Percentiles rank a stretch among this genome's conserved stretches.
These are phyloP conservation scores for Stropharia rugosoannulata DNA, from an alignment of 768 basidiomycete genomes.

Conservation along the genomic window DNA sequence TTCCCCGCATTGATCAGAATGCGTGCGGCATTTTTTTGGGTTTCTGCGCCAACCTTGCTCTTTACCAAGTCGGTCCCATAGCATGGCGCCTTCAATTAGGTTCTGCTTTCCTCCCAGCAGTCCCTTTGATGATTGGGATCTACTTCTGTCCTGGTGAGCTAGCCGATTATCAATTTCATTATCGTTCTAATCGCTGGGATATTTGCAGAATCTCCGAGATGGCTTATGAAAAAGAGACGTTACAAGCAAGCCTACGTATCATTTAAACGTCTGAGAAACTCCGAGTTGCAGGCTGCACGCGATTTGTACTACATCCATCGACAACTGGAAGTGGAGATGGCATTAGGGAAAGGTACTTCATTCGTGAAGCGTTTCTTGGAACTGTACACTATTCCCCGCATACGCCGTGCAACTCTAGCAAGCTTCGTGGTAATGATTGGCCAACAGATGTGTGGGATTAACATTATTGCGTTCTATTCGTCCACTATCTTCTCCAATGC, in stretches of 20 bases:
- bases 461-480: constrained; percentile 75
- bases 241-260: constrained; percentile 63
- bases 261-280: constrained; percentile 63
- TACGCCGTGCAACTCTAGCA: constrained; percentile 43
- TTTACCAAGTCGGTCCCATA: constrained; percentile 52
- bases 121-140: constrained; percentile 39
- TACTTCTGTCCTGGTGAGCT: constrained; percentile 48
- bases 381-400: constrained; percentile 70
- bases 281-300: constrained; percentile 69
- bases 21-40: constrained; percentile 80
- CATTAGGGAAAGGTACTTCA: constrained; percentile 48
- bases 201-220: constrained; percentile 67
- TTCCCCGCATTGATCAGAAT: constrained; percentile 34
- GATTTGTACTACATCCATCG: constrained; percentile 72
- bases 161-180: neutral
- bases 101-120: constrained; percentile 60
- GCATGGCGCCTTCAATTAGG: constrained; percentile 80
- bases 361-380: constrained; percentile 51
- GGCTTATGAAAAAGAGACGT: constrained; percentile 75
- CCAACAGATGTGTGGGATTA: constrained; percentile 81
- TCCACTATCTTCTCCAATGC: constrained; percentile 65
- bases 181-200: constrained; percentile 11
- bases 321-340: constrained; percentile 61
- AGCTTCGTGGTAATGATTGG: constrained; percentile 58
- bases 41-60: constrained; percentile 57